phyloP scores from a whole-genome alignment of 176 grass and related monocot genomes.

The Puccinellia tenuiflora region DNA sequence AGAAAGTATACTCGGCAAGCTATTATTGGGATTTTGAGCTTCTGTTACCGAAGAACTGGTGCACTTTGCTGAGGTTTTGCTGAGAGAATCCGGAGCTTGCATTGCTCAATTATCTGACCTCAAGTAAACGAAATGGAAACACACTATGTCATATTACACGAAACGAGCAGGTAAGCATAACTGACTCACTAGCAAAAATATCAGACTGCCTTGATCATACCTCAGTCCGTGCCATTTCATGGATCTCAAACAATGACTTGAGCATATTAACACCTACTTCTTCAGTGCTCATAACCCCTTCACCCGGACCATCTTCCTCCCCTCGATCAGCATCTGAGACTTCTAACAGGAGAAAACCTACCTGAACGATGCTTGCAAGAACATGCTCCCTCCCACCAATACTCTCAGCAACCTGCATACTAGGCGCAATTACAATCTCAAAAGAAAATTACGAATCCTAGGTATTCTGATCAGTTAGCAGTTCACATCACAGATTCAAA shows the following conservation, averaged over 20 bases:
- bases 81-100: constrained; percentile 74
- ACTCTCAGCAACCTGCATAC: constrained; percentile 63
- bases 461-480: background rate
- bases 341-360: constrained; percentile 72
- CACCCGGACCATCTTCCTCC: constrained; percentile 13
- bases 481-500: background rate
- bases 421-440: background rate
- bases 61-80: constrained; percentile 65
- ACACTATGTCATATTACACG: constrained; percentile 9
- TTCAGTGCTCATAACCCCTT: constrained; percentile 47
- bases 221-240: constrained; percentile 65
- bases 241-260: constrained; percentile 71
- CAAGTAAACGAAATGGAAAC: constrained; percentile 5
- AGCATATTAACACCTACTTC: constrained; percentile 68
- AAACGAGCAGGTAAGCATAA: background rate
- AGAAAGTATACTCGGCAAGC: background rate
- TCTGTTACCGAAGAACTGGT: constrained; percentile 48
- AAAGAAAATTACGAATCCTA: background rate
- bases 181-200: background rate
- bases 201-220: constrained; percentile 11
- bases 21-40: background rate
- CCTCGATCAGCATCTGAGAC: constrained; percentile 31
- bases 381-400: constrained; percentile 71
- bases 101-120: constrained; percentile 61
- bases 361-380: constrained; percentile 68